Base-by-base conservation (phyloP, 1,284 basidiomycete genomes). In the Tilletia horrida region DNA sequence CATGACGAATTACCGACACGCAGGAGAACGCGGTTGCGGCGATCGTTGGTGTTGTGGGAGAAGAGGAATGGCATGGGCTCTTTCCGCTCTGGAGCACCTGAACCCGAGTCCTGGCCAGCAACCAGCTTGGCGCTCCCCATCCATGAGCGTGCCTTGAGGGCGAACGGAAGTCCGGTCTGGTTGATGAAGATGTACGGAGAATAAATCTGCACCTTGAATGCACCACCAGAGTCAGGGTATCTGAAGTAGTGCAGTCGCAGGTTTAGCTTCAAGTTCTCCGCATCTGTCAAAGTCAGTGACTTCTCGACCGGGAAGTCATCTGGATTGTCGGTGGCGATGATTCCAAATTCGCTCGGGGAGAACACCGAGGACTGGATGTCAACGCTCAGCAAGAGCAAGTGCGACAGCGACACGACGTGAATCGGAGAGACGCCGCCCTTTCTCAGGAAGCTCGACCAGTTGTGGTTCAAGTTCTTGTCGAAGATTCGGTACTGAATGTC, bases 161-260 rank as follows among this genome's bases (percentile, higher is more conserved):
- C 85, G 77, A 97, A 96, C 0, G 93, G 90, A 62, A 95, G 83
- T 1, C 90, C 90, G 0, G 93, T 93, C 85, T 97, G 97, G 84
- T 99, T 99, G 81, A 97, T 84, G 63, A 98, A 84, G 64, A 98
- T 85, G 81, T 91, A 98, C 2, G 96, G 94, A 73, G 88, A 89
- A 81, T 93, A 98, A 65, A 99, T 89, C 82, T 98, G 95, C 0
- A 97, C 92, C 83, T 92, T 95, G 86, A 97, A 96, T 1, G 95
- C 93, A n/a, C 96, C 94, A 2, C 95, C 96, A 13, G 93, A 91
- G 69, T 97, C 88, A 2, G 91, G 88, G 82, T 92, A 92, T 55
- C 76, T 75, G 69, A 72, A 68, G 81, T 97, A 98, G 81, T 96
- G 92, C 42, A 98, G 83, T 71, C 86, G 88, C 64, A 98, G 84